phyloP scores from a whole-genome alignment of 202 grass and related monocot species.

The Hordeum pubiflorum region DNA sequence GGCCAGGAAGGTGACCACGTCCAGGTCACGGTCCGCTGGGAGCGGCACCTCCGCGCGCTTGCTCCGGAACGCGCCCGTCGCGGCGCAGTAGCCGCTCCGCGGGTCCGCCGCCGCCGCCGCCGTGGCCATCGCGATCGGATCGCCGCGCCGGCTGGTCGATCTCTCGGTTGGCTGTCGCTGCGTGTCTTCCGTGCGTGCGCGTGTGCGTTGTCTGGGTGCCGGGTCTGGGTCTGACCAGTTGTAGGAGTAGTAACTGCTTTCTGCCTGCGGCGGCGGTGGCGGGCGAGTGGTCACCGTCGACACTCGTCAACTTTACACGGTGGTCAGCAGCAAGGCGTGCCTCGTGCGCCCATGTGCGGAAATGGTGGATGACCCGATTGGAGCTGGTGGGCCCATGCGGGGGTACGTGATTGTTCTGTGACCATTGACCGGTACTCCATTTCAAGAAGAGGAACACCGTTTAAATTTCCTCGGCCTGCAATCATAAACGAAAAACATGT shows the following conservation, averaged over 20 bases:
- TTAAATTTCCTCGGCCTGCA: too few species aligned
- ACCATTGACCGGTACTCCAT: too few species aligned
- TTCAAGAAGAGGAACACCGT: too few species aligned
- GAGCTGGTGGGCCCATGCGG: neutral
- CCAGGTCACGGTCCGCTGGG: slow-evolving; percentile 37
- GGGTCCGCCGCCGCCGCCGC: slow-evolving; percentile 38
- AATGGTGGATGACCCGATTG: neutral
- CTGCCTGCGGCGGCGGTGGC: neutral
- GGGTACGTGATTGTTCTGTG: too few species aligned
- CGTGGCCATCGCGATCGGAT: slow-evolving; percentile 8
- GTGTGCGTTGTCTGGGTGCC: neutral
- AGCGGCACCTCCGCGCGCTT: slow-evolving; percentile 53
- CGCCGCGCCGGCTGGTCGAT: neutral
- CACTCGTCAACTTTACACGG: neutral
- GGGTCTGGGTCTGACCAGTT: neutral
- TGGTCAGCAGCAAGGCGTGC: neutral
- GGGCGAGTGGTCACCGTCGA: neutral
- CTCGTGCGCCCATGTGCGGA: neutral
- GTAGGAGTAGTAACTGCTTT: neutral
- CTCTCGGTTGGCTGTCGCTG: neutral
- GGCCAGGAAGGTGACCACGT: slow-evolving; percentile 73
- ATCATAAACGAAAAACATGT: too few species aligned
- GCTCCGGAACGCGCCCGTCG: slow-evolving; percentile 66
- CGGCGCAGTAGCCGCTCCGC: slow-evolving; percentile 62
- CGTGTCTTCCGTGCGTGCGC: neutral